These are phyloP conservation scores for Neurospora sp. DNA, from an alignment of 495 filamentous ascomycete species.

Conservation along the genomic window DNA sequence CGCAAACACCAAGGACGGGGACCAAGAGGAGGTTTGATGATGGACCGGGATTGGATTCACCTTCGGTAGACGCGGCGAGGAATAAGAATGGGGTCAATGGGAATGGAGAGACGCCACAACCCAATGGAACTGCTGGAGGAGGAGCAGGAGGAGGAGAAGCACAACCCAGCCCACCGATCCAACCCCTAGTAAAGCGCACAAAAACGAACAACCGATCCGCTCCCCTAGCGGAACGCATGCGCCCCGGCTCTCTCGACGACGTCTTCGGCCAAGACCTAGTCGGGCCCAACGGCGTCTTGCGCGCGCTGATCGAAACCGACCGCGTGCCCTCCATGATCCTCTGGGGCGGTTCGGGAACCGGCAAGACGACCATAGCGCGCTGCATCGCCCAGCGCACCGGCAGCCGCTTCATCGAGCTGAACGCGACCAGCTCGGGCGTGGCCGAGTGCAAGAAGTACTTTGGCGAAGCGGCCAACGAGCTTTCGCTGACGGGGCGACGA, in stretches of 20 bases:
- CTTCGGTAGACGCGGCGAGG: slow-evolving; percentile 16
- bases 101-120: slow-evolving; percentile 2
- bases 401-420: slow-evolving; percentile 89
- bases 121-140: background rate
- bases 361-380: slow-evolving; percentile 95
- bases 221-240: slow-evolving; percentile 89
- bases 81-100: background rate
- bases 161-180: slow-evolving; percentile 18
- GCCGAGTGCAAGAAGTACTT: slow-evolving; percentile 93
- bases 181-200: slow-evolving; percentile 41
- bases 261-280: slow-evolving; percentile 89
- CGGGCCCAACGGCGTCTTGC: slow-evolving; percentile 69
- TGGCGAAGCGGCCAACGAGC: slow-evolving; percentile 70
- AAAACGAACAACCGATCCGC: slow-evolving; percentile 58
- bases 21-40: slow-evolving; percentile 36
- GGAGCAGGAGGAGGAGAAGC: slow-evolving; percentile 1
- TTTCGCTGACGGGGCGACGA: slow-evolving; percentile 71
- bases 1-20: background rate
- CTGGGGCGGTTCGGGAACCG: slow-evolving; percentile 86
- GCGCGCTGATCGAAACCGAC: slow-evolving; percentile 81
- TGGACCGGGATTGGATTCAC: slow-evolving; percentile 23
- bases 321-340: slow-evolving; percentile 89
- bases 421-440: slow-evolving; percentile 85
- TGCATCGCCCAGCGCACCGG: slow-evolving; percentile 76
- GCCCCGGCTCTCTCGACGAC: slow-evolving; percentile 72